Percentiles rank a stretch among this genome's conserved stretches.
Conservation (phyloP, 257 asterid genomes). For the Gynochthodes officinalis region DNA sequence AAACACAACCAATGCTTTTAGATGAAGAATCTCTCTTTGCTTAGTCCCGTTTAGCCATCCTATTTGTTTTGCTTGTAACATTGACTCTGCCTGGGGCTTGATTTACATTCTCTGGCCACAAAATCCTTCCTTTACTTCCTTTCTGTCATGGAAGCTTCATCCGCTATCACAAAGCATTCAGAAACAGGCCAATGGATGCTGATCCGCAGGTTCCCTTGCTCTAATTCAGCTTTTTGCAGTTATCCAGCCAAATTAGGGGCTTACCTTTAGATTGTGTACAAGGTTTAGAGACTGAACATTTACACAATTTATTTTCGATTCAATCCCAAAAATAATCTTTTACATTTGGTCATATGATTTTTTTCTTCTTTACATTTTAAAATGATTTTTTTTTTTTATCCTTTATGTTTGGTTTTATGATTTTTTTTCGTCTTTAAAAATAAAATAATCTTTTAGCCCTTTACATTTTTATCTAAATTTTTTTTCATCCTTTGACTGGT, state of each 20-base stretch:
- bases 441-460: too few relatives aligned
- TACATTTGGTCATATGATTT: too few relatives aligned
- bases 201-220: neutral
- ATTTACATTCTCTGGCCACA: neutral
- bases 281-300: neutral
- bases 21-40: neutral
- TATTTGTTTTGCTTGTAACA: neutral
- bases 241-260: neutral
- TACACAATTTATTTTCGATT: too few relatives aligned
- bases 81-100: neutral
- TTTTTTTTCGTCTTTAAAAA: too few relatives aligned
- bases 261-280: neutral
- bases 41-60: neutral
- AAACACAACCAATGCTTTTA: neutral
- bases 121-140: neutral
- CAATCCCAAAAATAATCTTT: too few relatives aligned
- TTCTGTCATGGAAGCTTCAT: neutral
- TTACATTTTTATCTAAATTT: too few relatives aligned
- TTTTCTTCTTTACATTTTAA: too few relatives aligned
- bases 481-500: too few relatives aligned
- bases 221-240: neutral
- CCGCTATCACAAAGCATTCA: neutral
- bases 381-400: too few relatives aligned
- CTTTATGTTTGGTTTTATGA: too few relatives aligned
- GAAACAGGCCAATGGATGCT: neutral